Base-by-base conservation (phyloP, 352 stramenopile species). In the Pythium monospermum region DNA sequence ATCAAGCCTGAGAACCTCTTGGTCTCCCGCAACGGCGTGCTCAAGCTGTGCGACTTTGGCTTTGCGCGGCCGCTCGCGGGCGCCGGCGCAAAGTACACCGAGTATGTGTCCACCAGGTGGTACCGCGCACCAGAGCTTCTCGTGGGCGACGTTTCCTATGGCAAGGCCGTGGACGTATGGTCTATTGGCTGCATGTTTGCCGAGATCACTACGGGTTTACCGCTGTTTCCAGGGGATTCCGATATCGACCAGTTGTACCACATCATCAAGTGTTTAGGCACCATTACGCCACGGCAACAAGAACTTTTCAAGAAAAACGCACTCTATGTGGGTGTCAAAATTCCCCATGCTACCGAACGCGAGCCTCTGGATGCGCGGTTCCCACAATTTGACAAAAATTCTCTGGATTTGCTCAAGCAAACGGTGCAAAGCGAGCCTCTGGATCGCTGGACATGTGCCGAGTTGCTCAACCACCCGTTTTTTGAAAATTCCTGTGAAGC, bases 131-230 rank as follows among this genome's bases (percentile, higher is more conserved):
- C 95, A 6, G 95, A 98, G 75, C 83, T 98, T 45, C 71, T 97
- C 1, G 85, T 92, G 6, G 77, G 78, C 4, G 80, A 91, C 41
- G 76, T 90, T 1, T 85, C 70, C 11, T 99, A 99, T 60, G 95
- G 96, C 42, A 96, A 95, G 49, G 91, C 89, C 6, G 97, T 99
- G 28, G 96, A 99, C 54, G 91, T 99, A 33, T 99, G 96, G 96
- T 96, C 88, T 15, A 85, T 98, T 23, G 96, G 94, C 32, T 98
- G 94, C 73, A 96, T 99, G 60, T 93, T 95, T 43, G 91, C 92
- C 16, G 96, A 99, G 71, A 87, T 98, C 36, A 97, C 97, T 59
- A 88, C 97, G 2, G 95, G 96, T 0, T 55, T 98, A 18, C 96
- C 95, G 1, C 86, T 99, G 13, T 96, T 99, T 41, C 95, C 96